These are phyloP conservation scores for cucumber (Cucumis sativus) DNA, from an alignment of 306 rosid species.

Conservation along the genomic window DNA sequence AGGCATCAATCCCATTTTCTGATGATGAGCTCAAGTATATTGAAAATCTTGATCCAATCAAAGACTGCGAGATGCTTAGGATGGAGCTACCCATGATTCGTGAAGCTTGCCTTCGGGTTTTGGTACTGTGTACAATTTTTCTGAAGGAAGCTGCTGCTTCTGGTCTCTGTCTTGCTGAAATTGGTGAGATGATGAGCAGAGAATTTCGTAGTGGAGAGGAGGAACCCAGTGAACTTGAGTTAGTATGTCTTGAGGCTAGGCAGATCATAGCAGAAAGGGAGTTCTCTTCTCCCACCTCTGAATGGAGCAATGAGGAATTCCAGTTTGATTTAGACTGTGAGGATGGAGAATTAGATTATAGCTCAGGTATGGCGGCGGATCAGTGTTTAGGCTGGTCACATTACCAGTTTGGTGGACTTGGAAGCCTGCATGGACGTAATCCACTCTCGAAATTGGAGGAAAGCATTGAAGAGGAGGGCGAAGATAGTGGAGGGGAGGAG, in stretches of 20 bases:
- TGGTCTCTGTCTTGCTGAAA: slow-evolving; percentile 88
- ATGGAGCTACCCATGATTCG: slow-evolving; percentile 93
- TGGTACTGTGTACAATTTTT: slow-evolving; percentile 83
- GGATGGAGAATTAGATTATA: slow-evolving; percentile 32
- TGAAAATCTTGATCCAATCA: slow-evolving; percentile 35
- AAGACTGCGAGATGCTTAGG: slow-evolving; percentile 65
- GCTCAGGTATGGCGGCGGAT: slow-evolving; percentile 21
- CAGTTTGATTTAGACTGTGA: slow-evolving; percentile 67
- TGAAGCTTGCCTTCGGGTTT: slow-evolving; percentile 82
- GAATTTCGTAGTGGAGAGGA: slow-evolving; percentile 84
- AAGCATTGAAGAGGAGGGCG: slow-evolving; percentile 42
- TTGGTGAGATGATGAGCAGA: slow-evolving; percentile 98
- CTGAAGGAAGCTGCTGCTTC: slow-evolving; percentile 68
- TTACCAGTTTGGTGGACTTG: slow-evolving; percentile 32
- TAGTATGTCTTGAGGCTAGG: slow-evolving; percentile 85
- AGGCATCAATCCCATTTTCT: slow-evolving; percentile 89
- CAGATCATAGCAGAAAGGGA: slow-evolving; percentile 53
- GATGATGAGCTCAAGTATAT: slow-evolving; percentile 87
- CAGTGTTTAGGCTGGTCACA: slow-evolving; percentile 31
- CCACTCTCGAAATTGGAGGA: slow-evolving; percentile 76
- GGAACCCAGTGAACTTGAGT: slow-evolving; percentile 96
- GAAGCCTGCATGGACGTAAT: slow-evolving; percentile 29
- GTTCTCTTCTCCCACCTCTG: slow-evolving; percentile 44
- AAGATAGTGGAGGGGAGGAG: slow-evolving; percentile 48
- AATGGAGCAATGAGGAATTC: slow-evolving; percentile 40